These are phyloP conservation scores for Aspergillus novoparasiticus DNA, from an alignment of 2,329 filamentous ascomycete species.

Conservation along the genomic window DNA sequence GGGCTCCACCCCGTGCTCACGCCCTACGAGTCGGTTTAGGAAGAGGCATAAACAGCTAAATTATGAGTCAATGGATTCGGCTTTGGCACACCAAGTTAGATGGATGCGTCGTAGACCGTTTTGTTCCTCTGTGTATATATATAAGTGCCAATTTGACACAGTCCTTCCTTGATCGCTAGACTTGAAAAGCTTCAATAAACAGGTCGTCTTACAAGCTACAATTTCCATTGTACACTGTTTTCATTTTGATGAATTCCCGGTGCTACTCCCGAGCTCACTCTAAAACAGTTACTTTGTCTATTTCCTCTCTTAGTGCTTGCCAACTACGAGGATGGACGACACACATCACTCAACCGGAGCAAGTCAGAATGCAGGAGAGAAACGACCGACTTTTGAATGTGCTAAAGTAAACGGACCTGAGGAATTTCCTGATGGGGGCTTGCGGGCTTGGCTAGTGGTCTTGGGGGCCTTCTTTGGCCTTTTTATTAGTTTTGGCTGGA, in stretches of 20 bases:
- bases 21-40: not conserved
- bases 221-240: not conserved
- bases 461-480: constrained; percentile 46
- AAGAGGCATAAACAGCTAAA: not conserved
- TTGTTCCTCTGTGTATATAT: not conserved
- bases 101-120: not conserved
- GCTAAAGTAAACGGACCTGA: not conserved
- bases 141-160: not conserved
- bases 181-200: too few relatives aligned
- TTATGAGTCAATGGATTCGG: not conserved
- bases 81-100: not conserved
- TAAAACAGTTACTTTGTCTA: not conserved
- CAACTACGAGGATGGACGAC: not conserved
- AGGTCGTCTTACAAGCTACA: not conserved
- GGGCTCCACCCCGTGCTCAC: not conserved
- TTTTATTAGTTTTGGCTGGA: constrained; percentile 51
- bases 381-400: not conserved
- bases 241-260: not conserved
- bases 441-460: constrained; percentile 58
- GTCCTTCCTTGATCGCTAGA: not conserved
- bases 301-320: not conserved
- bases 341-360: not conserved
- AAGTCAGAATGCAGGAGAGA: not conserved
- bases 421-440: not conserved
- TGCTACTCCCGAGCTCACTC: not conserved